Evolutionary conservation across 2,329 filamentous ascomycete species (phyloP).

Genomic region (Ampelomyces quisqualis): DNA sequence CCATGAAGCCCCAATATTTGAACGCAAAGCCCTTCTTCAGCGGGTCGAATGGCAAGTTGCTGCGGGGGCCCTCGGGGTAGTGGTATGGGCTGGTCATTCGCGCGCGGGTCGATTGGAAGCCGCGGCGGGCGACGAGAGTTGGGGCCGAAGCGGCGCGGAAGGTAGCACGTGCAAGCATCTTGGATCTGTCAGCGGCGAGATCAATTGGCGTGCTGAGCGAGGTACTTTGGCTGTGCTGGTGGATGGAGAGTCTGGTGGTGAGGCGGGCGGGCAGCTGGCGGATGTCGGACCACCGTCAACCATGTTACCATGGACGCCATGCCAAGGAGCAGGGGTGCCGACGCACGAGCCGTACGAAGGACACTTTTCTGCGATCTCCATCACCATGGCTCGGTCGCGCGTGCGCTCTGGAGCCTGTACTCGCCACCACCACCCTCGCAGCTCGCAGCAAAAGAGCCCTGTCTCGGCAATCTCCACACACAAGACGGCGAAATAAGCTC

Average conservation of each 20-base stretch:
- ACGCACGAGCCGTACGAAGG: not conserved
- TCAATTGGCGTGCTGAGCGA: slow-evolving; percentile 26
- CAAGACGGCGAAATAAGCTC: no score
- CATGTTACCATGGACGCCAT: not conserved
- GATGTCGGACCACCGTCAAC: slow-evolving; percentile 7
- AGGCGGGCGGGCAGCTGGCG: slow-evolving; percentile 7
- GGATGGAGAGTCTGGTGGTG: slow-evolving; percentile 24
- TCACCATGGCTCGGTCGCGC: no score
- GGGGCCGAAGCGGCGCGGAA: slow-evolving; percentile 63
- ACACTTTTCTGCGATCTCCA: no score
- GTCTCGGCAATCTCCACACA: no score
- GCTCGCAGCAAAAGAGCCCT: no score
- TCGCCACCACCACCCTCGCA: no score
- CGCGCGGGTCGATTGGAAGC: slow-evolving; percentile 87
- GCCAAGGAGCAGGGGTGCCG: not conserved
- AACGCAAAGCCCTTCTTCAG: slow-evolving; percentile 80
- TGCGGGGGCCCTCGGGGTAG: slow-evolving; percentile 93
- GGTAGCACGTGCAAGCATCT: slow-evolving; percentile 77
- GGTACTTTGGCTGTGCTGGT: slow-evolving; percentile 36
- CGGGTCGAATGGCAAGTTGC: slow-evolving; percentile 97
- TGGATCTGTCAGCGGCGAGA: slow-evolving; percentile 37
- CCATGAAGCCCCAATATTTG: slow-evolving; percentile 80
- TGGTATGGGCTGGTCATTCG: slow-evolving; percentile 91
- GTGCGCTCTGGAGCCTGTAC: no score
- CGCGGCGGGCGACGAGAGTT: slow-evolving; percentile 77